Base-by-base conservation (phyloP, 768 basidiomycete species). In the Boletus pseudo-olivaceus region DNA sequence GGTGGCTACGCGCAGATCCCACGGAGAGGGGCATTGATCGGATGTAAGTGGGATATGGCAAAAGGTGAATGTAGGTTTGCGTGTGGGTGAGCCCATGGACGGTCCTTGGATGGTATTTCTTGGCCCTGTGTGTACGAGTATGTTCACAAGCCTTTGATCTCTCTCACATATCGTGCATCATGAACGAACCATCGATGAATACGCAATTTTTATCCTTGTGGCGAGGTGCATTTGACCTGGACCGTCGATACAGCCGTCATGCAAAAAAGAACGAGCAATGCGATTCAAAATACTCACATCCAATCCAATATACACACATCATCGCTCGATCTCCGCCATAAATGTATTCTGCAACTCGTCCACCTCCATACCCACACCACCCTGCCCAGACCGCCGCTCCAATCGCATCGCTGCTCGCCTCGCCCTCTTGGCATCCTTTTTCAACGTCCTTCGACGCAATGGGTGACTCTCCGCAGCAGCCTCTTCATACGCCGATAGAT, bases 381-480 rank as follows among this genome's bases (percentile, higher is more conserved):
- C 30, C 11, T 53, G 55, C 37, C 48, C 37, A 20, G 50, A 40
- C 19, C 34, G 44, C 39, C 37, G 50, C 4, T 51, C 53, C 35
- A 53, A 38, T 49, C 70, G 69, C 34, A 74, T 74, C 38, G 75
- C 77, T 5, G 79, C 78, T 65, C 82, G 82, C 62, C 82, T 75
- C 35, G 79, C 81, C 59, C 75, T 74, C 74, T 88, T 90, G 45
- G 81, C 79, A 42, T 83, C 85, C 63, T 72, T 78, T 72, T 88
- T 89, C 61, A 88, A 60, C 59, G 76, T 72, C 61, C 74, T 78
- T 56, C 87, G 72, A 51, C 76, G 82, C 56, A 90, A 58, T 14
- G 87, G 85, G 4, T 64, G 62, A 23, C 56, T 60, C 54, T 66
- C 63, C 12, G 77, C 78, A 5, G 78, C 77, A 1, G 69, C 75